Percentiles rank a stretch among this genome's conserved stretches.
phyloP scores from a whole-genome alignment of 1,139 yeast species.

The Keqinozyma sinolaborantium region DNA sequence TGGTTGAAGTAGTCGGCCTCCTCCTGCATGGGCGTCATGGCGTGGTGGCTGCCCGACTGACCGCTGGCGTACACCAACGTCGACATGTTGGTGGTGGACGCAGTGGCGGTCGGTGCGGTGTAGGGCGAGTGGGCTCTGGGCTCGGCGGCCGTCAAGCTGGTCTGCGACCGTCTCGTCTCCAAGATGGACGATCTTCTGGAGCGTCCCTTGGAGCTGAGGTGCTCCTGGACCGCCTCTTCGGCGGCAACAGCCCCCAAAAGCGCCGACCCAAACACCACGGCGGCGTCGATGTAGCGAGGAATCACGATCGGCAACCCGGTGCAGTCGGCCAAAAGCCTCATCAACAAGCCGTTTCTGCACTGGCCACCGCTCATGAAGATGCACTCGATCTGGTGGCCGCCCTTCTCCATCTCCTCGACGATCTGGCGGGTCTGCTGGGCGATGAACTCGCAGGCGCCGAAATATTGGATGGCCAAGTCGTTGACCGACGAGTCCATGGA shows the following conservation, averaged over 20 bases:
- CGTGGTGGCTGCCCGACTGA: slow-evolving; percentile 38
- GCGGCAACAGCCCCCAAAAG: slow-evolving; percentile 93
- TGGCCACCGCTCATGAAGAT: slow-evolving; percentile 96
- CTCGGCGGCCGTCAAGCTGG: slow-evolving; percentile 19
- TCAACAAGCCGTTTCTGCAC: slow-evolving; percentile 84
- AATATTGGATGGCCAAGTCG: slow-evolving; percentile 78
- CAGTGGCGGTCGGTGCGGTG: slow-evolving; percentile 72
- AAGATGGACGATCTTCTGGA: slow-evolving; percentile 38
- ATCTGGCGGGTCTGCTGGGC: slow-evolving; percentile 97
- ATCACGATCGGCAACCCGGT: slow-evolving; percentile 90
- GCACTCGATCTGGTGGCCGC: slow-evolving; percentile 74
- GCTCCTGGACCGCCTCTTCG: slow-evolving; percentile 47
- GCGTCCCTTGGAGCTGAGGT: slow-evolving; percentile 28
- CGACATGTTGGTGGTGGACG: slow-evolving; percentile 54
- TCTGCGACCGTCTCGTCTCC: slow-evolving; percentile 29
- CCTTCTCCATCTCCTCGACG: slow-evolving; percentile 73
- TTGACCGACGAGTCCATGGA: slow-evolving; percentile 86
- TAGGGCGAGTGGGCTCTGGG: slow-evolving; percentile 57
- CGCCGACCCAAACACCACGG: slow-evolving; percentile 95
- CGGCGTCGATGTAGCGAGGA: slow-evolving; percentile 93
- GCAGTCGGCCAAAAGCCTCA: slow-evolving; percentile 88
- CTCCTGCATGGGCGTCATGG: slow-evolving; percentile 52
- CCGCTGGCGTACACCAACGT: slow-evolving; percentile 48
- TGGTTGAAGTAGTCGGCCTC: slow-evolving; percentile 48
- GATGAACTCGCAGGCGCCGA: slow-evolving; percentile 94